Conservation (phyloP, 148 eudicot species). For the Camellia sinensis region DNA sequence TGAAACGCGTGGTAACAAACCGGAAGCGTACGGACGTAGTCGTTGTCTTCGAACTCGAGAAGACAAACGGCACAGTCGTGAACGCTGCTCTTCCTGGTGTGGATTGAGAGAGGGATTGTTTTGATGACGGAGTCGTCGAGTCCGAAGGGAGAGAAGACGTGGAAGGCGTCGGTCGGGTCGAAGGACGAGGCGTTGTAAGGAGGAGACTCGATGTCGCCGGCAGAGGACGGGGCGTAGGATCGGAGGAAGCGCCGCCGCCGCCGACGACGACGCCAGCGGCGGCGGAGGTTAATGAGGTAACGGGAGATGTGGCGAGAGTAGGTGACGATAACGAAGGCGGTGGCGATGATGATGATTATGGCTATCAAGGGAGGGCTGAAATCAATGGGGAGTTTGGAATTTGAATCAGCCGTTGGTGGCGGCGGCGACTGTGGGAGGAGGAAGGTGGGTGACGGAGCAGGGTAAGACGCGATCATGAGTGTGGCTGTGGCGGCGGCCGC, state of each 20-base stretch:
- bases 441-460: conserved; percentile 14
- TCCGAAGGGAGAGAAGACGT: conserved; percentile 63
- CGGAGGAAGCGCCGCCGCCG: conserved; percentile 38
- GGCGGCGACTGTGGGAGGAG: conserved; percentile 24
- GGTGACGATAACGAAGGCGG: conserved; percentile 67
- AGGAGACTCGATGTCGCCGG: conserved; percentile 50
- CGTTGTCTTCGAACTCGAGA: conserved; percentile 71
- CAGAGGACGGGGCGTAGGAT: conserved; percentile 32
- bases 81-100: conserved; percentile 32
- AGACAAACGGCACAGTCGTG: conserved; percentile 81
- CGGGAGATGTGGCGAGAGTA: conserved; percentile 74
- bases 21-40: conserved; percentile 75
- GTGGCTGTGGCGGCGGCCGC: background rate
- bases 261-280: conserved; percentile 38
- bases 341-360: conserved; percentile 70
- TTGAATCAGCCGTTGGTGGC: conserved; percentile 21
- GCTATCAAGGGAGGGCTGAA: conserved; percentile 83
- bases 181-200: conserved; percentile 37
- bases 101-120: conserved; percentile 62
- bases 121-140: conserved; percentile 72
- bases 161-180: conserved; percentile 37
- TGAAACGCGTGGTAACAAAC: conserved; percentile 73
- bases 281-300: conserved; percentile 32
- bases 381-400: conserved; percentile 38
- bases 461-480: background rate